A percentile compares a stretch with the other conserved stretches of the same genome.
phyloP scores from a whole-genome alignment of 2,329 filamentous ascomycete genomes.

The Dendrostoma leiphaemia region DNA sequence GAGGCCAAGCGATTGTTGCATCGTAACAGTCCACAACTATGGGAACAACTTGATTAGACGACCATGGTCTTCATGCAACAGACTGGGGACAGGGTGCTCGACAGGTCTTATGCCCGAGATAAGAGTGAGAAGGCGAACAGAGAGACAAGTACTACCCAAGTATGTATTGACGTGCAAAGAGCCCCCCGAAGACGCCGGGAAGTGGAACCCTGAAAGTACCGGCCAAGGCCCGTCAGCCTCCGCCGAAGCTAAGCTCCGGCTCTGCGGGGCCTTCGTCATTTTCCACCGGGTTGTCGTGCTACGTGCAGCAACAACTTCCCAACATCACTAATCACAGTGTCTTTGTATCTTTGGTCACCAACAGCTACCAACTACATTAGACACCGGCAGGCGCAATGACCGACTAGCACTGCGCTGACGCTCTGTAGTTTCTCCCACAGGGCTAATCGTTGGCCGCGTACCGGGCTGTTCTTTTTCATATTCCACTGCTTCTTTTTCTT shows the following conservation, averaged over 20 bases:
- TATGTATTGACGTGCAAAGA: neutral
- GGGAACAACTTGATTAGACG: too few relatives aligned
- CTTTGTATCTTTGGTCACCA: neutral
- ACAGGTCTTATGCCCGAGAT: too few relatives aligned
- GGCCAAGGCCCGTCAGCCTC: neutral
- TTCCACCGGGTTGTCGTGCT: slow-evolving; percentile 15
- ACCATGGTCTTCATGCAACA: too few relatives aligned
- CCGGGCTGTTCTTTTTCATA: too few relatives aligned
- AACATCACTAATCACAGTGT: neutral
- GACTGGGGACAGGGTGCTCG: too few relatives aligned
- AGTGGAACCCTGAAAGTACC: neutral
- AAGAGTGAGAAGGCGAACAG: too few relatives aligned
- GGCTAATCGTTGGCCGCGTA: too few relatives aligned
- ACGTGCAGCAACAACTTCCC: slow-evolving; percentile 6
- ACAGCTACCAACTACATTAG: neutral
- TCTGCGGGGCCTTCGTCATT: slow-evolving; percentile 16
- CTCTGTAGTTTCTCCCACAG: neutral
- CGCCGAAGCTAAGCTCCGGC: neutral
- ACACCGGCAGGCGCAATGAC: neutral
- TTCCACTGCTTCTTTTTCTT: neutral
- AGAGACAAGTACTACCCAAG: too few relatives aligned
- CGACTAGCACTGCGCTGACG: neutral
- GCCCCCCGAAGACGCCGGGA: neutral
- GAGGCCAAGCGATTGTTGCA: too few relatives aligned
- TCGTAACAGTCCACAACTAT: too few relatives aligned